Percentiles rank a stretch among this genome's conserved stretches.
Evolutionary conservation across 495 filamentous ascomycete genomes (phyloP).

Genomic region (Staphylotrichum longicolle): DNA sequence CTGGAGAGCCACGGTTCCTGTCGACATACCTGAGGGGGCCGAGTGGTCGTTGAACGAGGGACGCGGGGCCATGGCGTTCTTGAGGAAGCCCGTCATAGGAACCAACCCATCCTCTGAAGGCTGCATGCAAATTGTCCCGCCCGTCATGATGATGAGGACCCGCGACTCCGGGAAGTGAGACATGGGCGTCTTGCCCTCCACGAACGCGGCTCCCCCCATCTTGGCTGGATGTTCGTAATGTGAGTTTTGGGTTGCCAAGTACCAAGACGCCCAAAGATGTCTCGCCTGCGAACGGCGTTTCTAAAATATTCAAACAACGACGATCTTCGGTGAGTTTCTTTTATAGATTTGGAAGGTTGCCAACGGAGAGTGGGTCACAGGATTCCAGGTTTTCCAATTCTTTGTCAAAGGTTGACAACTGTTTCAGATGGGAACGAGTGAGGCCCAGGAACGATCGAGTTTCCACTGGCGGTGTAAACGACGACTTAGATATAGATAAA

Average conservation of each 20-base stretch:
- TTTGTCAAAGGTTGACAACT: neutral
- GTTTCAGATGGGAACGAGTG: too few relatives aligned
- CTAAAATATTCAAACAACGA: too few relatives aligned
- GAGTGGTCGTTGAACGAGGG: conserved; percentile 90
- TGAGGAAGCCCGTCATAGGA: conserved; percentile 77
- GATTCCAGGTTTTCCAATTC: neutral
- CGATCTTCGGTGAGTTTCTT: too few relatives aligned
- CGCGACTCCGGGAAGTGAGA: conserved; percentile 63
- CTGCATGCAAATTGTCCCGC: conserved; percentile 96
- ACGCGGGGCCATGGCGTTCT: conserved; percentile 75
- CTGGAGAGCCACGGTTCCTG: too few relatives aligned
- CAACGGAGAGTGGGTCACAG: too few relatives aligned
- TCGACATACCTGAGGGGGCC: conserved; percentile 25
- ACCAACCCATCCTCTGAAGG: conserved; percentile 62
- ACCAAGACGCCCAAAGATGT: too few relatives aligned
- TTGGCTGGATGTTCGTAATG: neutral
- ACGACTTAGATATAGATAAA: too few relatives aligned
- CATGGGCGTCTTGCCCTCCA: conserved; percentile 30
- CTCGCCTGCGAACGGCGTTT: too few relatives aligned
- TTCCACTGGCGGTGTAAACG: too few relatives aligned
- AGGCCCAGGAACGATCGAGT: too few relatives aligned
- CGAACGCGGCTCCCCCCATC: conserved; percentile 29
- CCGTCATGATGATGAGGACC: conserved; percentile 88
- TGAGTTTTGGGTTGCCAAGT: neutral
- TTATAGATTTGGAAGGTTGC: too few relatives aligned